Percentiles rank a stretch among this genome's conserved stretches.
Conservation (phyloP, 257 asterid species). For the Oldenlandia corymbosa region DNA sequence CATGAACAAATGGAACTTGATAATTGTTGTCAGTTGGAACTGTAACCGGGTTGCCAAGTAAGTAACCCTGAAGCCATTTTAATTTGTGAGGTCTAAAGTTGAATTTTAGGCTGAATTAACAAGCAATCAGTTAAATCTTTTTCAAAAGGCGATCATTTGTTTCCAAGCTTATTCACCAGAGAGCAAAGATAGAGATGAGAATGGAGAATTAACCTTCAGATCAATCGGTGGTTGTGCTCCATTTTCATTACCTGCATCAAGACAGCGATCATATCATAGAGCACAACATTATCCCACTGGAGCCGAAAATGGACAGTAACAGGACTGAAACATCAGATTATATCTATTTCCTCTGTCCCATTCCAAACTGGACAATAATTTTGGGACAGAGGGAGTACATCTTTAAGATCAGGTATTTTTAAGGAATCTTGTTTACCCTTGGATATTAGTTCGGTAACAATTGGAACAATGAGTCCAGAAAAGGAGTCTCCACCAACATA, state of each 20-base stretch:
- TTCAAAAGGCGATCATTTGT: not conserved
- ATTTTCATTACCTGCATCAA: slow-evolving; percentile 31
- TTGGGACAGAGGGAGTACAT: too few relatives aligned
- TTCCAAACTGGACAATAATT: too few relatives aligned
- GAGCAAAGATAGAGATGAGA: not conserved
- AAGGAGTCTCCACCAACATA: slow-evolving; percentile 41
- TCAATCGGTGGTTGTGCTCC: slow-evolving; percentile 26
- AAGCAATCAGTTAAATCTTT: too few relatives aligned
- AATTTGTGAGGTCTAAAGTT: too few relatives aligned
- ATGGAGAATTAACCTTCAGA: slow-evolving; percentile 25
- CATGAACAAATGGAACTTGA: slow-evolving; percentile 30
- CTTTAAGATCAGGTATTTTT: too few relatives aligned
- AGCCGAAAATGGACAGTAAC: too few relatives aligned
- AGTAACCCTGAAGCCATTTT: slow-evolving; percentile 35
- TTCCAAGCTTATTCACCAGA: not conserved
- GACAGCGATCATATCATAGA: not conserved
- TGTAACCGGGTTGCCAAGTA: slow-evolving; percentile 35
- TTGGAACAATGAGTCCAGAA: slow-evolving; percentile 30
- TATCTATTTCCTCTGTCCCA: too few relatives aligned
- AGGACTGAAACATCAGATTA: too few relatives aligned
- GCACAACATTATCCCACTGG: too few relatives aligned
- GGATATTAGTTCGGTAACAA: slow-evolving; percentile 28
- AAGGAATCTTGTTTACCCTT: slow-evolving; percentile 29
- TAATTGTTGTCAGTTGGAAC: slow-evolving; percentile 25
- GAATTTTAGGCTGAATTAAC: too few relatives aligned